Evolutionary conservation across 176 grass and related monocot species (phyloP), one percentile per base, ranked within the genome.

Genomic region (Carex littledalei): DNA sequence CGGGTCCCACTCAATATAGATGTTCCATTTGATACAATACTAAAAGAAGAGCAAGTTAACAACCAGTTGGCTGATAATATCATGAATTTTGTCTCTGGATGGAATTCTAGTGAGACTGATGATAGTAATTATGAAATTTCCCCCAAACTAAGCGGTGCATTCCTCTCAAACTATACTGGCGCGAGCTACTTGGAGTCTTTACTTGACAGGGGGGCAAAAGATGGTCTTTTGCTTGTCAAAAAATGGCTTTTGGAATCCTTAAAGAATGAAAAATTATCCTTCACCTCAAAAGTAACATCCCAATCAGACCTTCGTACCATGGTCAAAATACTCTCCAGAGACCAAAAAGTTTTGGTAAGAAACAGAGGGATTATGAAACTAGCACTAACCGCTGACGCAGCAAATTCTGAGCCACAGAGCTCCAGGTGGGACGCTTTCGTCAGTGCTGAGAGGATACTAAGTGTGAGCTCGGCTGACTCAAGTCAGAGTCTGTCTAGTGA

Each of bases 171-270:
- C 84, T 92, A 92, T 94, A 45, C 57, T 59, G 87, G 93, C 86
- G 66, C 85, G 6, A 63, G 49, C 80, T 98, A 94, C 76, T 85
- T 98, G 73, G 96, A 98, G 86, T 84, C 86, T 80, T 86, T 98
- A 65, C 70, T 98, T 58, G 93, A 98, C 73, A 93, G 78, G 91
- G 91, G 96, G 83, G 71, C 85, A 52, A 94, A 92, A 92, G 96
- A 98, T 78, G 93, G 96, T 34, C 64, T 90, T 84, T 66, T 95
- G 63, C 62, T 92, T 24, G 90, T 94, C 61, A 98, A 94, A 88
- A 98, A 95, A 90, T 95, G 91, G 96, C 91, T 98, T 82, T 78
- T 94, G 64, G 96, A 95, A 90, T 88, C 96, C 79, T 84, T 95
- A 66, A 91, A 93, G 78, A 60, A 88, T 63, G 90, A 90, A 68